Evolutionary conservation across 1,284 basidiomycete genomes (phyloP).

Genomic region (Cystobasidium slooffiae): DNA sequence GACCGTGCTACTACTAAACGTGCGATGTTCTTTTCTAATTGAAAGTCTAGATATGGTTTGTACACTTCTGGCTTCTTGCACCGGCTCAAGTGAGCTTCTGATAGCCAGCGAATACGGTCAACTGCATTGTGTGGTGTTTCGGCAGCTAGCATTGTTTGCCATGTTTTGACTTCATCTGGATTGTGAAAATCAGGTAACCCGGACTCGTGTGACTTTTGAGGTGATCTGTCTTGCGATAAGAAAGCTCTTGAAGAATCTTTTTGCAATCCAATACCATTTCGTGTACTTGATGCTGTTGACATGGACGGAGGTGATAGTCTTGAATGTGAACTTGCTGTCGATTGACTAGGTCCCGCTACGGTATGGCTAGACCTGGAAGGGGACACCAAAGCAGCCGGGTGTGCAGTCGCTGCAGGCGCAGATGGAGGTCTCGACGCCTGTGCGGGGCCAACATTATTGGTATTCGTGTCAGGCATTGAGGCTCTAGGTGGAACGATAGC

Average conservation of each 20-base stretch:
- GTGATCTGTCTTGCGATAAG: background rate
- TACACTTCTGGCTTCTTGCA: background rate
- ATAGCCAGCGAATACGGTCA: background rate
- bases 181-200: background rate
- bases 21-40: background rate
- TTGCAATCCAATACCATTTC: too few relatives aligned
- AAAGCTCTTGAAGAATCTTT: too few relatives aligned
- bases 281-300: too few relatives aligned
- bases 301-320: too few relatives aligned
- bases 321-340: too few relatives aligned
- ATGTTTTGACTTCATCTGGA: background rate
- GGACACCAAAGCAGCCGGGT: background rate
- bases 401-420: background rate
- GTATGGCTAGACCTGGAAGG: background rate
- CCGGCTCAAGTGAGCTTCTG: background rate
- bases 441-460: background rate
- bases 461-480: too few relatives aligned
- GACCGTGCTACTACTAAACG: background rate
- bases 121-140: background rate
- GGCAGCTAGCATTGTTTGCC: background rate
- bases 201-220: background rate
- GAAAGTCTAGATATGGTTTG: slow-evolving; percentile 3
- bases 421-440: background rate
- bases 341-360: too few relatives aligned
- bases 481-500: too few relatives aligned